These are phyloP conservation scores for Boletus sp. DNA, from an alignment of 768 basidiomycete species.

Conservation along the genomic window DNA sequence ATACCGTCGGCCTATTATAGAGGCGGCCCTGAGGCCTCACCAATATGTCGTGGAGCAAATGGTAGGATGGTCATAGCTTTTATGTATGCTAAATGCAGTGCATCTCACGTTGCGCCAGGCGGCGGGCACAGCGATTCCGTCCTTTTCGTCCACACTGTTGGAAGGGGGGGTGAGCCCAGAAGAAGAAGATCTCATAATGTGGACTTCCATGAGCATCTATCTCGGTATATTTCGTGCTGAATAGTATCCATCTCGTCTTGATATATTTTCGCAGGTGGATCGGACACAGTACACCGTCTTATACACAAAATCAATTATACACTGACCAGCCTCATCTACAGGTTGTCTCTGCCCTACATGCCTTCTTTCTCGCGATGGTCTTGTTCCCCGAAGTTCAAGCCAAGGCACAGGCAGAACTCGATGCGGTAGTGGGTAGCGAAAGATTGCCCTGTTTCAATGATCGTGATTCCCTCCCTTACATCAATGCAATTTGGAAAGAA, in stretches of 20 bases:
- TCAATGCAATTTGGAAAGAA: slow-evolving; percentile 26
- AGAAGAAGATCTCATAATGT: slow-evolving; percentile 22
- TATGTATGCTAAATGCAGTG: not conserved
- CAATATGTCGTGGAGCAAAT: slow-evolving; percentile 44
- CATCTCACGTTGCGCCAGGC: slow-evolving; percentile 11
- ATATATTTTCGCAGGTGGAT: slow-evolving; percentile 31
- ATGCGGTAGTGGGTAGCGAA: slow-evolving; percentile 19
- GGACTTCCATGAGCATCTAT: slow-evolving; percentile 10
- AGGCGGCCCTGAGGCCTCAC: slow-evolving; percentile 44
- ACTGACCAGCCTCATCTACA: not conserved
- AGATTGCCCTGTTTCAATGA: slow-evolving; percentile 22
- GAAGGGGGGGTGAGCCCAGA: slow-evolving; percentile 7
- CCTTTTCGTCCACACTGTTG: slow-evolving; percentile 19
- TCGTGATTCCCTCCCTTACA: slow-evolving; percentile 22
- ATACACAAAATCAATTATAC: slow-evolving; percentile 35
- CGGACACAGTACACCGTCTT: slow-evolving; percentile 42
- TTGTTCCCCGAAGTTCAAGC: slow-evolving; percentile 24
- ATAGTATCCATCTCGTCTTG: not conserved
- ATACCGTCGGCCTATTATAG: slow-evolving; percentile 26
- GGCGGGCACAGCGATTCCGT: slow-evolving; percentile 12
- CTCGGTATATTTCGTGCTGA: slow-evolving; percentile 1
- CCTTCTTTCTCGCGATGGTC: slow-evolving; percentile 26
- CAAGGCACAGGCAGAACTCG: slow-evolving; percentile 26
- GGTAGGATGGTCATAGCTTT: slow-evolving; percentile 25
- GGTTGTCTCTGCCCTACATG: slow-evolving; percentile 14